A percentile compares a stretch with the other conserved stretches of the same genome.
Evolutionary conservation across 2,329 filamentous ascomycete species (phyloP).

Genomic region (Phyllosticta citrichinensis): DNA sequence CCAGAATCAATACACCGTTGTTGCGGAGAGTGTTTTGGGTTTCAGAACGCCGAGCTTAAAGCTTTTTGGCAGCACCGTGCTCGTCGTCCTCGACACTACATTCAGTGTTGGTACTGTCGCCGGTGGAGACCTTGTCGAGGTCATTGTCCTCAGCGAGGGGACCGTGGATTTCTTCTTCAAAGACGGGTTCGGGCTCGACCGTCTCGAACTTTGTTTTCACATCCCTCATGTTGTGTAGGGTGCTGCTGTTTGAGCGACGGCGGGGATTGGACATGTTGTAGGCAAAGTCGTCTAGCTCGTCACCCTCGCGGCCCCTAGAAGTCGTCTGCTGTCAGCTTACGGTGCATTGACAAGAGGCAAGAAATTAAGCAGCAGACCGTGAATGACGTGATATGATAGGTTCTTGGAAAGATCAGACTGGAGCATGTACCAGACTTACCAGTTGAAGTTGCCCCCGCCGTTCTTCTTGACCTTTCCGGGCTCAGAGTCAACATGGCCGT

Average conservation of each 20-base stretch:
- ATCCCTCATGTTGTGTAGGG: slow-evolving; percentile 58
- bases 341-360: background rate
- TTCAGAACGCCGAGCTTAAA: background rate
- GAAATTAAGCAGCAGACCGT: background rate
- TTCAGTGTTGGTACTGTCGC: slow-evolving; percentile 41
- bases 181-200: slow-evolving; percentile 80
- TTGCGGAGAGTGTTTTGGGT: background rate
- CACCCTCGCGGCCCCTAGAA: slow-evolving; percentile 68
- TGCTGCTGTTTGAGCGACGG: slow-evolving; percentile 80
- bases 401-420: background rate
- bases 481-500: slow-evolving; percentile 68
- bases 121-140: slow-evolving; percentile 40
- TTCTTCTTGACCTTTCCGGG: slow-evolving; percentile 97
- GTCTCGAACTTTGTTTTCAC: slow-evolving; percentile 97
- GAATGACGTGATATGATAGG: background rate
- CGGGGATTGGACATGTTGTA: slow-evolving; percentile 81
- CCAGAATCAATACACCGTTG: background rate
- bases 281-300: slow-evolving; percentile 73
- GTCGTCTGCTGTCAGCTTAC: slow-evolving; percentile 13
- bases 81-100: slow-evolving; percentile 51
- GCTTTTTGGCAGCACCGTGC: slow-evolving; percentile 6
- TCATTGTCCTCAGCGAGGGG: slow-evolving; percentile 46
- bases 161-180: slow-evolving; percentile 77
- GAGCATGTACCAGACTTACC: slow-evolving; percentile 47
- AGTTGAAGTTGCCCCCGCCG: slow-evolving; percentile 85